A percentile compares a stretch with the other conserved stretches of the same genome.
Evolutionary conservation across 2,329 filamentous ascomycete species (phyloP).

Genomic region (Claviceps pazoutovae): DNA sequence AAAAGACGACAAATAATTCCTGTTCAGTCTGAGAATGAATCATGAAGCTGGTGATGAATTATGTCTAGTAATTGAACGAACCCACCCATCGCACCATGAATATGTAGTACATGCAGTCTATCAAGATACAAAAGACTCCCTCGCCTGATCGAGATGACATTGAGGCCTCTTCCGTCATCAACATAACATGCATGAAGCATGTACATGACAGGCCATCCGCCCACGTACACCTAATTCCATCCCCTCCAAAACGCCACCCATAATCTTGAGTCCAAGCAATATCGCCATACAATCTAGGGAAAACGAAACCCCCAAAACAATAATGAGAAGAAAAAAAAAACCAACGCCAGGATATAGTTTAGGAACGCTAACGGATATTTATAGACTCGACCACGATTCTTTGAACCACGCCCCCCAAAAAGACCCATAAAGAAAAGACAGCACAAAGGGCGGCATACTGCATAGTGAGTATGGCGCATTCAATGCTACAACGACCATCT

Average conservation of each 20-base stretch:
- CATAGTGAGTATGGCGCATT: background rate
- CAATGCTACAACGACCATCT: slow-evolving; percentile 4
- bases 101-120: no score
- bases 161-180: no score
- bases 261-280: background rate
- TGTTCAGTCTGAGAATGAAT: no score
- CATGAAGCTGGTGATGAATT: background rate
- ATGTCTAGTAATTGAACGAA: background rate
- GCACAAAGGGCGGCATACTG: background rate
- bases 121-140: no score
- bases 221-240: background rate
- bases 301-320: background rate
- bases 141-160: no score
- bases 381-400: no score
- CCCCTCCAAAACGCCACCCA: background rate
- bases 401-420: no score
- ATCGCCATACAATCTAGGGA: background rate
- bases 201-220: no score
- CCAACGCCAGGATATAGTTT: slow-evolving; percentile 7
- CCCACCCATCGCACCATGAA: background rate
- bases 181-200: no score
- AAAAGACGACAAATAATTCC: no score
- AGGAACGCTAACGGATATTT: background rate
- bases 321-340: background rate
- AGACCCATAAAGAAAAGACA: background rate